Evolutionary conservation across 2,329 filamentous ascomycete genomes (phyloP).

Genomic region (Exophiala phaeomuriformis): DNA sequence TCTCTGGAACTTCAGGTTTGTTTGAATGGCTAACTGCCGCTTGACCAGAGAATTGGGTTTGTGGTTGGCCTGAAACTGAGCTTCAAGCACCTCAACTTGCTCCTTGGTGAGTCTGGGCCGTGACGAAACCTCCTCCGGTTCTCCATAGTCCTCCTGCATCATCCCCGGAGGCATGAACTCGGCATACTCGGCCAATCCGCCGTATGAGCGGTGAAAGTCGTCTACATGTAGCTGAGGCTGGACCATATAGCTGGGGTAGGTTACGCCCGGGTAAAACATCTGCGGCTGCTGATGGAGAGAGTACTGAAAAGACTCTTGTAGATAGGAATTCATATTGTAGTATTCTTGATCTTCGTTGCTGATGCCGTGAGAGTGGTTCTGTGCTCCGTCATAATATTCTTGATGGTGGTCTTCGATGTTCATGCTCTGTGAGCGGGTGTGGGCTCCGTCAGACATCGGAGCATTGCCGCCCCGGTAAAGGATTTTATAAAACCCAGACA

Average conservation of each 20-base stretch:
- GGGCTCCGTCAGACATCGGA: neutral
- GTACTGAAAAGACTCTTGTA: slow-evolving; percentile 14
- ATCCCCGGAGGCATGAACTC: slow-evolving; percentile 38
- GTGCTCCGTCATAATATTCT: neutral
- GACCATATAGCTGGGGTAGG: slow-evolving; percentile 12
- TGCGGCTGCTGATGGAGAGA: slow-evolving; percentile 21
- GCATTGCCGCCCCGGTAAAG: neutral
- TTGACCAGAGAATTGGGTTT: slow-evolving; percentile 47
- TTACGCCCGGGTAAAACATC: slow-evolving; percentile 20
- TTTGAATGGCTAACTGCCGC: slow-evolving; percentile 43
- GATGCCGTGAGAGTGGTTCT: neutral
- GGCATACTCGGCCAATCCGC: slow-evolving; percentile 32
- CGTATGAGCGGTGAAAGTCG: slow-evolving; percentile 13
- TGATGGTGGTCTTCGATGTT: neutral
- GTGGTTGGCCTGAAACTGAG: slow-evolving; percentile 44
- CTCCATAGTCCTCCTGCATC: slow-evolving; percentile 40
- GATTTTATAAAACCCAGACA: no score
- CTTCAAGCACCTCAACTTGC: slow-evolving; percentile 45
- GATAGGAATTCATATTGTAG: slow-evolving; percentile 9
- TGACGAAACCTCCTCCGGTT: slow-evolving; percentile 43
- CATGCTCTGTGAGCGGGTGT: slow-evolving; percentile 1
- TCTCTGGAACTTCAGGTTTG: slow-evolving; percentile 43
- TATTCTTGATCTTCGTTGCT: neutral
- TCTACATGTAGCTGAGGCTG: slow-evolving; percentile 17
- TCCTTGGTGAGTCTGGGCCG: slow-evolving; percentile 46